These are phyloP conservation scores for Fallopia convolvulus DNA, from an alignment of 148 eudicot genomes.

Conservation along the genomic window DNA sequence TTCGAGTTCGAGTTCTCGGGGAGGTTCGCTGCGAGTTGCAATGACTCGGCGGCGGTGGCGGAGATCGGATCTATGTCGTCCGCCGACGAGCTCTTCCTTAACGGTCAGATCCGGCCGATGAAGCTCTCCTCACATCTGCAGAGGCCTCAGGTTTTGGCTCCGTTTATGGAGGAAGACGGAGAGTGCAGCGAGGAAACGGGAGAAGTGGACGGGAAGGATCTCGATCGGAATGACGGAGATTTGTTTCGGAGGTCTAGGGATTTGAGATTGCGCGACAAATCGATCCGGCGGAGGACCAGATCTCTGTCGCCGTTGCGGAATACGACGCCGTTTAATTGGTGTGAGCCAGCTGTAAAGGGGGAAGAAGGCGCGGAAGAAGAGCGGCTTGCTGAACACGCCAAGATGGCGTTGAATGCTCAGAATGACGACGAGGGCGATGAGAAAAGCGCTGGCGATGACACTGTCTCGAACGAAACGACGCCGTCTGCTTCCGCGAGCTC, in stretches of 20 bases:
- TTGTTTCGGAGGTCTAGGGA: constrained; percentile 41
- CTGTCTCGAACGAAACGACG: constrained; percentile 27
- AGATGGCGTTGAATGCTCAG: background rate
- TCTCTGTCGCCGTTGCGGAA: constrained; percentile 68
- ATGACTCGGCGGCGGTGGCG: constrained; percentile 10
- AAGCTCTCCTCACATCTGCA: constrained; percentile 76
- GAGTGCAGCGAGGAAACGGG: constrained; percentile 12
- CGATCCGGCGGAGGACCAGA: constrained; percentile 56
- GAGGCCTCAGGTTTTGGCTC: constrained; percentile 52
- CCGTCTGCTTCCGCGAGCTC: constrained; percentile 58
- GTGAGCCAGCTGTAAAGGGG: background rate
- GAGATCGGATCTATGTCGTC: constrained; percentile 31
- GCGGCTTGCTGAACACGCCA: background rate
- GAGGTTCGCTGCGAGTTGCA: constrained; percentile 10
- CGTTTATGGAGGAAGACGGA: constrained; percentile 24
- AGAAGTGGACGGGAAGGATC: background rate
- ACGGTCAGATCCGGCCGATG: constrained; percentile 56
- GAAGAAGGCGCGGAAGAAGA: constrained; percentile 11
- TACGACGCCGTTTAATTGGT: constrained; percentile 38
- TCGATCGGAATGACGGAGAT: background rate
- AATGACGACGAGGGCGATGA: constrained; percentile 10
- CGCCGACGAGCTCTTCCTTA: constrained; percentile 41
- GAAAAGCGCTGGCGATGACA: constrained; percentile 8
- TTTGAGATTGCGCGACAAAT: constrained; percentile 39
- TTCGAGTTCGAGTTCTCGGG: constrained; percentile 49